Evolutionary conservation across 768 basidiomycete species (phyloP).

Genomic region (Psilocybe azurescens): DNA sequence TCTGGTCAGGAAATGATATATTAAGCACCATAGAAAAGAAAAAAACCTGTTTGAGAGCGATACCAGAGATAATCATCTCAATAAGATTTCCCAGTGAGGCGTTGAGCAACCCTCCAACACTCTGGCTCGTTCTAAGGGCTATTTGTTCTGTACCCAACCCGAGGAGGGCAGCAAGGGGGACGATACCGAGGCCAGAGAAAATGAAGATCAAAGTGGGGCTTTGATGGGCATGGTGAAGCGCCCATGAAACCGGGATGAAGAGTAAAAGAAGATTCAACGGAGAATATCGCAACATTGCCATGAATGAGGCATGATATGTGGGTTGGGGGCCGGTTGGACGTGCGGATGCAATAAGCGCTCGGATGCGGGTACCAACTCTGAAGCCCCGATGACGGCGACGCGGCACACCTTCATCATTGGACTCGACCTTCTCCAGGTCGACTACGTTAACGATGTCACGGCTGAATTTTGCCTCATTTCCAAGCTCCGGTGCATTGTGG

Average conservation of each 20-base stretch:
- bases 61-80: constrained; percentile 56
- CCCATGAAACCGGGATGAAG: constrained; percentile 58
- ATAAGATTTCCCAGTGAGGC: constrained; percentile 58
- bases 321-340: constrained; percentile 40
- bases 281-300: constrained; percentile 37
- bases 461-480: constrained; percentile 6
- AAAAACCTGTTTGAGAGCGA: constrained; percentile 39
- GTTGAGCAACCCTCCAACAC: constrained; percentile 57
- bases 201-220: constrained; percentile 52
- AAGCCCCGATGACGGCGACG: constrained; percentile 9
- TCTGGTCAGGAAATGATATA: not conserved
- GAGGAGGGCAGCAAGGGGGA: constrained; percentile 56
- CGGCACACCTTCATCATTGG: not conserved
- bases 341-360: constrained; percentile 36
- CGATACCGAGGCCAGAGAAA: constrained; percentile 52
- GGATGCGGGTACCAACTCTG: constrained; percentile 25
- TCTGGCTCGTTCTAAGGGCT: constrained; percentile 50
- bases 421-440: constrained; percentile 28
- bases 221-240: constrained; percentile 49
- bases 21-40: not conserved
- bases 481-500: not conserved
- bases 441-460: constrained; percentile 8
- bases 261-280: constrained; percentile 48
- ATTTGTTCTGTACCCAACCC: constrained; percentile 61
- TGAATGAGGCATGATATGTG: constrained; percentile 37